Evolutionary conservation across 768 basidiomycete species (phyloP).

Genomic region (Collybia sp.): DNA sequence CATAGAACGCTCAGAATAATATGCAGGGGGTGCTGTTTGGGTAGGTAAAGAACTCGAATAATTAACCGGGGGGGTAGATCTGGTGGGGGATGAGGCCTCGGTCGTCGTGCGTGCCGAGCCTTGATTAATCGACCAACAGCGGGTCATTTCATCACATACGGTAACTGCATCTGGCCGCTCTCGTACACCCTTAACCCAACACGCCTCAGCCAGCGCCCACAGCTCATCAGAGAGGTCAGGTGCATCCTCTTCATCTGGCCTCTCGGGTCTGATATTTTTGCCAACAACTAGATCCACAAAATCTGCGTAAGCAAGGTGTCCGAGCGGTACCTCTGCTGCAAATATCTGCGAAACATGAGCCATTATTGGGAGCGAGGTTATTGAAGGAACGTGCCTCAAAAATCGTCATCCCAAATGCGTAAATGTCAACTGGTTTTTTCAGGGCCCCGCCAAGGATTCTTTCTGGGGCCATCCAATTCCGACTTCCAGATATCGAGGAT

Average conservation of each 20-base stretch:
- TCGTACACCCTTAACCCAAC: conserved; percentile 13
- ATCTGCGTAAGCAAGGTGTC: conserved; percentile 2
- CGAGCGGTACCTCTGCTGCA: conserved; percentile 5
- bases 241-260: conserved; percentile 14
- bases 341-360: conserved; percentile 5
- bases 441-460: conserved; percentile 7
- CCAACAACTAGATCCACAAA: conserved; percentile 8
- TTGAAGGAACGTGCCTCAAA: conserved; percentile 9
- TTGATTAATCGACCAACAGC: no score
- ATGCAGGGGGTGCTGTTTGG: no score
- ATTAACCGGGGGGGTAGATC: no score
- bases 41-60: no score
- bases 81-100: no score
- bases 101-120: no score
- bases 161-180: conserved; percentile 11
- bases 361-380: not conserved
- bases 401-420: conserved; percentile 17
- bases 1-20: no score
- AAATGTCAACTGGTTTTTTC: conserved; percentile 12
- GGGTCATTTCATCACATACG: conserved; percentile 8
- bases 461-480: conserved; percentile 16
- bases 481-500: conserved; percentile 7
- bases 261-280: conserved; percentile 12
- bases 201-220: conserved; percentile 15
- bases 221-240: conserved; percentile 13